Base-by-base conservation (phyloP, 1,284 basidiomycete genomes). In the Puccinia coronata region DNA sequence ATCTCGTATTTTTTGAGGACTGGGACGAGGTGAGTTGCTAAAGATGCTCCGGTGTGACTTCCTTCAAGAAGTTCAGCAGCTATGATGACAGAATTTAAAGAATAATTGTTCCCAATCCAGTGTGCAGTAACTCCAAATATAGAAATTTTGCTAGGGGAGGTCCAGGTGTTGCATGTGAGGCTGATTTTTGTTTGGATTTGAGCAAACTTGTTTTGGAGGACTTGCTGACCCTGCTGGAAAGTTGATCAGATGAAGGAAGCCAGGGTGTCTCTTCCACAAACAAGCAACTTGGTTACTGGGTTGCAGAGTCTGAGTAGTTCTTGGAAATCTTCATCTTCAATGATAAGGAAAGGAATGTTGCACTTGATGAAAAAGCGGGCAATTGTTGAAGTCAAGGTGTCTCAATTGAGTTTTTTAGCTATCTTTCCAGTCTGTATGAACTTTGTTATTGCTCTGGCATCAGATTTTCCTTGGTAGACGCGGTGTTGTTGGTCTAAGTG, bases 261-360 rank as follows among this genome's bases (percentile, higher is more conserved):
- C 34, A 65, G 9, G 12, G 61, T 65, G 16, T 65, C 61, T 65
- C 11, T 23, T 39, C 61, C 34, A 39, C 61, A 65, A 28, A 65
- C 3, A 16, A 65, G 31, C 4, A 9, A 36, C 9, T 39, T 23
- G 2, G 65, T 67, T 9, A 2, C 1, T 47, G 65, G 65, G 25
- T 67, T 67, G 39, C 65, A 67, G 25, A 67, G 65, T 67, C 25
- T 16, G 20, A 67, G 65, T 36, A 67, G 65, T 2, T 67, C 39
- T 9, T 43, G 3, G 23, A 67, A 67, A 47, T 47, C 3, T 43
- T 67, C 16, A 14, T 67, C 3, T 1, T 67, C 65, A 67, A 67
- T 28, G 25, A 41, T 9, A 4, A n/a, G 36, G 65, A 25, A 67
- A n/a, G 65, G 65, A 16, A 67, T 67, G 43, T 67, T 67, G 36